These are phyloP conservation scores for Fulvia fulva DNA, from an alignment of 2,329 filamentous ascomycete species.

Conservation along the genomic window DNA sequence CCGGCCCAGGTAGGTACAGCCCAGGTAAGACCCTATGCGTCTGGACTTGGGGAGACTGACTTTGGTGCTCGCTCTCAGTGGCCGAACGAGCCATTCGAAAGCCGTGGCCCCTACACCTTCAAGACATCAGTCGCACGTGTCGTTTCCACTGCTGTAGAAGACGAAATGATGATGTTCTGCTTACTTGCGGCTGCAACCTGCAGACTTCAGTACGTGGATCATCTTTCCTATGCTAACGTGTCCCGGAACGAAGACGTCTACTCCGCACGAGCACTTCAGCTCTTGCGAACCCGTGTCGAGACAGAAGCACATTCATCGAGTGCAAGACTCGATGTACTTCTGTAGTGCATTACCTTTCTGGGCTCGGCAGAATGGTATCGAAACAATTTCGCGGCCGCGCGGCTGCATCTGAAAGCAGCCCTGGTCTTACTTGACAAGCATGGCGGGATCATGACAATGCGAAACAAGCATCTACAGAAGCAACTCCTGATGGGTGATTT, in stretches of 20 bases:
- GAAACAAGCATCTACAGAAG: conserved; percentile 3
- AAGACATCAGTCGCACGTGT: conserved; percentile 1
- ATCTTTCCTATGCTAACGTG: conserved; percentile 1
- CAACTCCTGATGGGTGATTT: conserved; percentile 5
- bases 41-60: too few relatives aligned
- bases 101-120: conserved; percentile 1
- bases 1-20: too few relatives aligned
- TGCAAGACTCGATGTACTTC: neutral
- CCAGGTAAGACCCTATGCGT: too few relatives aligned
- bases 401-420: neutral
- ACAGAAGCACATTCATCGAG: neutral
- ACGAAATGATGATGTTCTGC: conserved; percentile 4
- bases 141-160: neutral
- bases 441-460: neutral
- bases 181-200: conserved; percentile 2
- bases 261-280: neutral
- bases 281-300: neutral
- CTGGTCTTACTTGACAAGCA: neutral
- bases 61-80: too few relatives aligned
- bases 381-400: neutral
- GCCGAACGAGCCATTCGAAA: conserved; percentile 1
- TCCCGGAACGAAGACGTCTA: neutral
- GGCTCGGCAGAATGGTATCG: neutral
- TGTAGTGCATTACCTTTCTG: conserved; percentile 5
- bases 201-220: conserved; percentile 4